These are phyloP conservation scores for Paramecium bursaria DNA, from an alignment of 73 alveolate species.

Conservation along the genomic window DNA sequence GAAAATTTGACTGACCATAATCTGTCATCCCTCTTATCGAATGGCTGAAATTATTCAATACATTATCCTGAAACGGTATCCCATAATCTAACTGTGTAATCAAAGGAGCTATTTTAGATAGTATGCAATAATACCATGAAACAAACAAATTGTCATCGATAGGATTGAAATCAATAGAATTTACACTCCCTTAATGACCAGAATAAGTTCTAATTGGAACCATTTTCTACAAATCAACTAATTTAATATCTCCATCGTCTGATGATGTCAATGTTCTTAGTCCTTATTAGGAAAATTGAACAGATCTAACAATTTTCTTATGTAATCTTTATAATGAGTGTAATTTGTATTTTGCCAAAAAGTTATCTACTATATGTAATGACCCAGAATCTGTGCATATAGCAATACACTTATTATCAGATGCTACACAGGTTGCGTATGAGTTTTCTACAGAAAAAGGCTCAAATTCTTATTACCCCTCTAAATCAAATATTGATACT, in stretches of 20 bases:
- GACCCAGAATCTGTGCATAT: conserved; percentile 63
- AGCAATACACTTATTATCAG: conserved; percentile 60
- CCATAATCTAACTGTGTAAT: conserved; percentile 69
- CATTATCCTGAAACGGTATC: conserved; percentile 68
- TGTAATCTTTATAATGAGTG: conserved; percentile 31
- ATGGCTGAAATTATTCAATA: conserved; percentile 65
- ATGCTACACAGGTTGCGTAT: conserved; percentile 52
- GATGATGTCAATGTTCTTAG: conserved; percentile 50
- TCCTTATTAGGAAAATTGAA: conserved; percentile 59
- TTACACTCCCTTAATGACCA: conserved; percentile 40
- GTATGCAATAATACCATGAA: conserved; percentile 21
- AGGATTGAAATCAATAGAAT: conserved; percentile 62
- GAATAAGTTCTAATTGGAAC: conserved; percentile 55
- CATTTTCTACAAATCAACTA: conserved; percentile 60
- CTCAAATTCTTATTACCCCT: conserved; percentile 7
- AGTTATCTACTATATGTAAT: conserved; percentile 55
- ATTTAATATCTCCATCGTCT: conserved; percentile 67
- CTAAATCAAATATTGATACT: conserved; percentile 46
- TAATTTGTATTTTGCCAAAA: conserved; percentile 39
- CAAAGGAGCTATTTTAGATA: conserved; percentile 38
- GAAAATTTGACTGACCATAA: conserved; percentile 51
- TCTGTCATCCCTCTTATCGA: conserved; percentile 64
- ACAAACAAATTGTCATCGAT: conserved; percentile 66
- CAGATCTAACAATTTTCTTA: conserved; percentile 60
- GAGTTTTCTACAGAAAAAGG: conserved; percentile 54